A percentile compares a stretch with the other conserved stretches of the same genome.
phyloP scores from a whole-genome alignment of 1,139 yeast genomes.

The Taphrina betulina region DNA sequence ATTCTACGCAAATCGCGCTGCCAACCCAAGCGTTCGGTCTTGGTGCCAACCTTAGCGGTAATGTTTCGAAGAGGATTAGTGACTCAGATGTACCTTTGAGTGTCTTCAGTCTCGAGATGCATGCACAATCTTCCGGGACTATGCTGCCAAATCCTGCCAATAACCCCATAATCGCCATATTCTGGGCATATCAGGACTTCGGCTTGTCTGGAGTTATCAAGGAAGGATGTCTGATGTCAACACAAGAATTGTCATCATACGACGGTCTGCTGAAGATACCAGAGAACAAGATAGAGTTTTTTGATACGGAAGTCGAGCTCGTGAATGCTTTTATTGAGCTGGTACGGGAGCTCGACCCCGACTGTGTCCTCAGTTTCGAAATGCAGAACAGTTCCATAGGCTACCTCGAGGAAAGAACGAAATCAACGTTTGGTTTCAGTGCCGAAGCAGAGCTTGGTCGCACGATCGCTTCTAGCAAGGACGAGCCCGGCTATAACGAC shows the following conservation, averaged over 20 bases:
- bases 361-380: conserved; percentile 82
- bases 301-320: conserved; percentile 56
- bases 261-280: background rate
- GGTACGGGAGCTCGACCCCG: conserved; percentile 76
- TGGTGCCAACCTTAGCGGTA: conserved; percentile 1
- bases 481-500: conserved; percentile 50
- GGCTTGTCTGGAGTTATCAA: conserved; percentile 12
- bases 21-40: conserved; percentile 23
- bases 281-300: background rate
- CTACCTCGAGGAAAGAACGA: conserved; percentile 68
- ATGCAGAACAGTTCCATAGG: conserved; percentile 86
- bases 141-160: conserved; percentile 63
- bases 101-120: conserved; percentile 25
- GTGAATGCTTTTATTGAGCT: conserved; percentile 55
- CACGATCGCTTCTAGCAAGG: conserved; percentile 48
- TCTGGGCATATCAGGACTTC: conserved; percentile 57
- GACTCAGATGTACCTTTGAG: conserved; percentile 30
- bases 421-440: conserved; percentile 51
- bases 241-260: conserved; percentile 4
- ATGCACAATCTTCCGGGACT: conserved; percentile 52
- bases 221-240: conserved; percentile 19
- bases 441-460: conserved; percentile 46
- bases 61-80: conserved; percentile 1
- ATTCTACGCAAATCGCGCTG: background rate
- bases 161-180: conserved; percentile 60